phyloP scores from a whole-genome alignment of 495 filamentous ascomycete genomes.

The Penicillium nucicola region DNA sequence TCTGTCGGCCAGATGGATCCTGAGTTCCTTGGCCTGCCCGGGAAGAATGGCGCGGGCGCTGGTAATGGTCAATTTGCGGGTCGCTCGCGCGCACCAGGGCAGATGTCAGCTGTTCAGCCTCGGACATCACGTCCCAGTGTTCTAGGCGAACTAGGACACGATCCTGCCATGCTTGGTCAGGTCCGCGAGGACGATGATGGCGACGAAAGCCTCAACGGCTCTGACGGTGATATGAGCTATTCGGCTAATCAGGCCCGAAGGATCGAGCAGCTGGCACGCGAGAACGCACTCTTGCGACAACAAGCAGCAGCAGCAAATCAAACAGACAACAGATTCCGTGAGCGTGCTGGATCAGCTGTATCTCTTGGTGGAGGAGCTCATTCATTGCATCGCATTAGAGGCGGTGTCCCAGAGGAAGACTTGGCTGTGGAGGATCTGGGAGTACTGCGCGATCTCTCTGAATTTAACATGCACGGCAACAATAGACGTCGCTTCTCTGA shows the following conservation, averaged over 20 bases:
- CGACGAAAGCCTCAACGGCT: slow-evolving; percentile 66
- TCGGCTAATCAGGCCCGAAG: slow-evolving; percentile 59
- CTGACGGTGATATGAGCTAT: slow-evolving; percentile 57
- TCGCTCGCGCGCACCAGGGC: slow-evolving; percentile 49
- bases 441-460: slow-evolving; percentile 57
- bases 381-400: slow-evolving; percentile 59
- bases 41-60: slow-evolving; percentile 31
- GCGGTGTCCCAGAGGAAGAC: slow-evolving; percentile 67
- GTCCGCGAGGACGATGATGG: slow-evolving; percentile 83
- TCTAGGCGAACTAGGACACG: slow-evolving; percentile 73
- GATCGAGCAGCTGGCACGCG: slow-evolving; percentile 68
- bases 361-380: slow-evolving; percentile 51
- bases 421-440: slow-evolving; percentile 69
- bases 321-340: slow-evolving; percentile 59
- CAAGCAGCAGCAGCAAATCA: slow-evolving; percentile 56
- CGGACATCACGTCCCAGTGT: slow-evolving; percentile 84
- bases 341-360: slow-evolving; percentile 55
- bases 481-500: slow-evolving; percentile 59
- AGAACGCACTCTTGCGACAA: slow-evolving; percentile 71
- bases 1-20: slow-evolving; percentile 89
- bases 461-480: slow-evolving; percentile 42
- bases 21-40: slow-evolving; percentile 49
- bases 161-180: slow-evolving; percentile 67
- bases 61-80: slow-evolving; percentile 31
- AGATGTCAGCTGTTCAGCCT: slow-evolving; percentile 69